These are phyloP conservation scores for Cucurbita moschata DNA, from an alignment of 306 rosid genomes.

Conservation along the genomic window DNA sequence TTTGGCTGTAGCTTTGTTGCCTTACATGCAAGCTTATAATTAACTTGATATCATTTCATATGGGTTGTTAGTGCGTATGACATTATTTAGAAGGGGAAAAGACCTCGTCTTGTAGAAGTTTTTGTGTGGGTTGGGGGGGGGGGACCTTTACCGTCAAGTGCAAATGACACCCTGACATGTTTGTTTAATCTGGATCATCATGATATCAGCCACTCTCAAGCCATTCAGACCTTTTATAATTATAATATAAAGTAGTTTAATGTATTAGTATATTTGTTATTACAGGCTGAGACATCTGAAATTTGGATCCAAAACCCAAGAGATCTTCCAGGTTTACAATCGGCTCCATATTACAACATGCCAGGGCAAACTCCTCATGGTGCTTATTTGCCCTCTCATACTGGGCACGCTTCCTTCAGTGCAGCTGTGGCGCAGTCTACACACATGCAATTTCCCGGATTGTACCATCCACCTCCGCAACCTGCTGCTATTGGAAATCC, in stretches of 20 bases:
- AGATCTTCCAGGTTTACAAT: constrained; percentile 74
- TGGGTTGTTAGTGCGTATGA: neutral
- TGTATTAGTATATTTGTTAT: constrained; percentile 1
- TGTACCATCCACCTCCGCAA: constrained; percentile 79
- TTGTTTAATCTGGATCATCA: neutral
- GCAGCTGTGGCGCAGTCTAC: constrained; percentile 88
- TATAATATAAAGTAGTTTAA: neutral
- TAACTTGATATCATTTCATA: neutral
- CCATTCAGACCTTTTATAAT: neutral
- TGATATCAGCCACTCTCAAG: neutral
- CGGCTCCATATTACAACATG: constrained; percentile 72
- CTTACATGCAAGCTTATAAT: neutral
- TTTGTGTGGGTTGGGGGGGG: neutral
- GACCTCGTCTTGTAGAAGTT: neutral
- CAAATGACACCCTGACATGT: neutral
- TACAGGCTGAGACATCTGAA: constrained; percentile 91
- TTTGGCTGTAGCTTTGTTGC: neutral
- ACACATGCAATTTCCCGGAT: constrained; percentile 96
- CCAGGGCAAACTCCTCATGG: constrained; percentile 81
- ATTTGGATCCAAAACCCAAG: constrained; percentile 94
- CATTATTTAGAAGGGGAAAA: neutral
- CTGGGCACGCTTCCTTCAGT: constrained; percentile 62
- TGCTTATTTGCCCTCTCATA: constrained; percentile 70
- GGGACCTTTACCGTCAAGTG: neutral
- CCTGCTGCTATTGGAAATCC: constrained; percentile 53